Conservation (phyloP, 345 rosid genomes). For the Eutrema heterophyllum region DNA sequence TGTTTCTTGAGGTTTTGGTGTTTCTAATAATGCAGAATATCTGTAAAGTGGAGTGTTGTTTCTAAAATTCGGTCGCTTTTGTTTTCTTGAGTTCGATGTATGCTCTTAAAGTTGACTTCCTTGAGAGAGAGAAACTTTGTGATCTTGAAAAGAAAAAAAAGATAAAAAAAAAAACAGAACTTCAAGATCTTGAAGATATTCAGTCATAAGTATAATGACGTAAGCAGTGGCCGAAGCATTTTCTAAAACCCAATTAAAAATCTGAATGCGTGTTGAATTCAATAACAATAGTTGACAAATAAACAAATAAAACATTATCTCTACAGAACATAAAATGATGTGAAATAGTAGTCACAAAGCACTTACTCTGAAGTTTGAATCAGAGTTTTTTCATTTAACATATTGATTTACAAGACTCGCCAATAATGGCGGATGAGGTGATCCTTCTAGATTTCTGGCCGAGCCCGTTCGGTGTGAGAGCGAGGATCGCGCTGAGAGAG, state of each 20-base stretch:
- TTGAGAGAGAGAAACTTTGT: too few relatives aligned
- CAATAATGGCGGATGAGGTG: slow-evolving; percentile 24
- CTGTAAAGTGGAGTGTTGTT: not conserved
- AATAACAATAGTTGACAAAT: not conserved
- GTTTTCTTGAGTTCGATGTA: not conserved
- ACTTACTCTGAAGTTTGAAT: not conserved
- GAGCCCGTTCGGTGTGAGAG: slow-evolving; percentile 21
- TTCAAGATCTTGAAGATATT: not conserved
- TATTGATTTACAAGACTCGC: not conserved
- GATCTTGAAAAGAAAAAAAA: too few relatives aligned
- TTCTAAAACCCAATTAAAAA: not conserved
- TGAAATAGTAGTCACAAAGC: not conserved
- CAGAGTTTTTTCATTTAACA: not conserved
- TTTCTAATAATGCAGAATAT: not conserved
- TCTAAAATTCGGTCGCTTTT: not conserved
- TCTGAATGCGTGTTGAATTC: not conserved
- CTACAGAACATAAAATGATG: not conserved
- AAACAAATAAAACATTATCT: not conserved
- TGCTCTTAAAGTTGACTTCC: too few relatives aligned
- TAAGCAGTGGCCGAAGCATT: slow-evolving; percentile 18
- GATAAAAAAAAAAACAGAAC: too few relatives aligned
- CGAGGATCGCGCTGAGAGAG: slow-evolving; percentile 24
- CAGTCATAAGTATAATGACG: not conserved
- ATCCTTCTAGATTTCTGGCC: slow-evolving; percentile 25
- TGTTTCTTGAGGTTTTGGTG: too few relatives aligned